These are phyloP conservation scores for Closterium sp. DNA, from an alignment of 139 green algal species.

Conservation along the genomic window DNA sequence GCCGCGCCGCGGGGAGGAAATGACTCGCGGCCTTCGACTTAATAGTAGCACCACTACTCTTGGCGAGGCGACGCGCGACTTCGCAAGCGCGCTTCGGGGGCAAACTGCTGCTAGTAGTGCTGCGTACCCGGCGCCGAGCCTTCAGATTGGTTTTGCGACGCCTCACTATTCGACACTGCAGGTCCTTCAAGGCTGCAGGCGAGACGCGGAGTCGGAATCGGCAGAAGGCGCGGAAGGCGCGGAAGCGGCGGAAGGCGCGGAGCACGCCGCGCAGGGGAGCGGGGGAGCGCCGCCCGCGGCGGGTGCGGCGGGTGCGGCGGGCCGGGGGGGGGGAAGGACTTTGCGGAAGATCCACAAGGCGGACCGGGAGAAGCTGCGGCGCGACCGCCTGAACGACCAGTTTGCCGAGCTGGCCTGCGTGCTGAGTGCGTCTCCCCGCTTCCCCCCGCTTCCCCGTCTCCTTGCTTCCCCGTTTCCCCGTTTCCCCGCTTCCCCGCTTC, in stretches of 20 bases:
- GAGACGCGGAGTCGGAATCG: background rate
- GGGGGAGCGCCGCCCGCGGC: too few relatives aligned
- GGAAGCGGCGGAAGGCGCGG: background rate
- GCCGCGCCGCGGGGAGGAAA: too few relatives aligned
- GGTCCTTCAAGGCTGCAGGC: too few relatives aligned
- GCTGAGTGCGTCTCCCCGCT: constrained; percentile 24
- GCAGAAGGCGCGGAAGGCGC: background rate
- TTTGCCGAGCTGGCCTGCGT: constrained; percentile 31
- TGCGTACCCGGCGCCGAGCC: too few relatives aligned
- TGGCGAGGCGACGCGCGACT: background rate
- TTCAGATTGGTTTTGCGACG: too few relatives aligned
- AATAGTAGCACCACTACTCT: too few relatives aligned
- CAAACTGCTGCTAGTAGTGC: too few relatives aligned
- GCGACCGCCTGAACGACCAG: constrained; percentile 43
- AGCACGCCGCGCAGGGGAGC: too few relatives aligned
- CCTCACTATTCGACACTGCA: too few relatives aligned
- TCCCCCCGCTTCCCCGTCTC: background rate
- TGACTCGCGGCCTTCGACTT: too few relatives aligned
- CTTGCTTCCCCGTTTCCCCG: background rate
- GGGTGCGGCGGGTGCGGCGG: background rate
- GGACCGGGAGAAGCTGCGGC: constrained; percentile 44
- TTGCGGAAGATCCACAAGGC: constrained; percentile 43
- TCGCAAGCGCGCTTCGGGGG: background rate
- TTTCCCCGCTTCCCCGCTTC: background rate
- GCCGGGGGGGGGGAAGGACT: background rate